These are phyloP conservation scores for Aspergillus brunneoviolaceus DNA, from an alignment of 2,329 filamentous ascomycete species.

Conservation along the genomic window DNA sequence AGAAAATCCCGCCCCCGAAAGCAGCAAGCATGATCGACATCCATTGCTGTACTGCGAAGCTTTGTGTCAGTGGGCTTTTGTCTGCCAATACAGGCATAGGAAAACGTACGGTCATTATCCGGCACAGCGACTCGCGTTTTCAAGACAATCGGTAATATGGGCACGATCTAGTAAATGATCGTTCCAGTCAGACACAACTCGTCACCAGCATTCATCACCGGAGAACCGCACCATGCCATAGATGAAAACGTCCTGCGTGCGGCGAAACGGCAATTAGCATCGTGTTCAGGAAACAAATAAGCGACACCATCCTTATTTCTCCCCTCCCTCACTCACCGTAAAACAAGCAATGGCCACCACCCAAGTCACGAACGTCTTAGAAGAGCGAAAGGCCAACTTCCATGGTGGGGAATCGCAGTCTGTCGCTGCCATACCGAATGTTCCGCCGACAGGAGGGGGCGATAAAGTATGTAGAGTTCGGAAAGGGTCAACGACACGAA, in stretches of 20 bases:
- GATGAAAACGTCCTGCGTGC: slow-evolving; percentile 40
- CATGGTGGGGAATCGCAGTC: slow-evolving; percentile 13
- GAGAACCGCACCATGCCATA: slow-evolving; percentile 35
- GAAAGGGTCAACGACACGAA: no score
- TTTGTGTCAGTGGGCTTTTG: background rate
- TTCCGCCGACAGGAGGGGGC: background rate
- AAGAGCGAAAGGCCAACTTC: slow-evolving; percentile 37
- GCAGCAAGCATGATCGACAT: slow-evolving; percentile 68
- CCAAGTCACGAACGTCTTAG: slow-evolving; percentile 39
- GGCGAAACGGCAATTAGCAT: slow-evolving; percentile 4
- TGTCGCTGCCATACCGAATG: background rate
- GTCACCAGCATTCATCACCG: background rate
- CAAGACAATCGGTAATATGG: slow-evolving; percentile 68
- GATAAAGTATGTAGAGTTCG: background rate
- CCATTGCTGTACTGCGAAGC: slow-evolving; percentile 61
- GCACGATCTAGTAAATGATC: slow-evolving; percentile 53
- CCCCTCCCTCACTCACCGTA: slow-evolving; percentile 30
- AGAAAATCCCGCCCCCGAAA: slow-evolving; percentile 66
- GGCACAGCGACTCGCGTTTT: slow-evolving; percentile 25
- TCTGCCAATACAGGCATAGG: background rate
- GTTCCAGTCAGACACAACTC: background rate
- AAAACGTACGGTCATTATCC: slow-evolving; percentile 47
- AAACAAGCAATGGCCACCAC: slow-evolving; percentile 44
- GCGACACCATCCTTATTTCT: no score
- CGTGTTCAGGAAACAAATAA: background rate